Base-by-base conservation (phyloP, 140 eudicot genomes). In the Stevia rebaudiana region DNA sequence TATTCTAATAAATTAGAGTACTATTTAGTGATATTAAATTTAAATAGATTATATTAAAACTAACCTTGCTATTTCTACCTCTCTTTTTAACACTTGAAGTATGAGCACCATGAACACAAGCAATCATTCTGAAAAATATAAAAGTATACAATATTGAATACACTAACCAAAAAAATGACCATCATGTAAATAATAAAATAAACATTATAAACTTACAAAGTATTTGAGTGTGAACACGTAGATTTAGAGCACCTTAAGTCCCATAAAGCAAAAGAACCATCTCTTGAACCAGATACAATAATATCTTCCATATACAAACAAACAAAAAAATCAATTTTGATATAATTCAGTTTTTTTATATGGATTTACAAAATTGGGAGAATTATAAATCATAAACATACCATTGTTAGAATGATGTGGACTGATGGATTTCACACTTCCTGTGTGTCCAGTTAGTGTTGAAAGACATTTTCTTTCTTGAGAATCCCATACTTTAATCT, bases 231-330 rank as follows among this genome's bases (percentile, higher is more conserved):
- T 21, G 23, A 19, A 2, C 56, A 41, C 63, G 66, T 61, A 80
- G 53, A 61, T 13, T 44, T 55, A 61, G 63, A 71, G 68, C 76
- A 68, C 72, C 98, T 81, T 73, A 82, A 72, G 79, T 91, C 98
- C 98, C 98, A 84, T 19, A 91, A 42, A 56, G 89, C 89, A 76
- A 91, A 87, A 6, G 96, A 82, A 28, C 98, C 98, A 8, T 91
- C 98, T 76, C 98, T 83, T 75, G 98, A 82, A 65, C 96, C 98
- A 47, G 98, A 87, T 48, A 81, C 85, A 67, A 87, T 30, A 10
- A 84, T 60, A 60, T 91, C 96, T 91, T 61, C 8, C 61, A 62
- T 6, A 57, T n/a, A 40, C 35, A 61, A 48, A 64, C 1, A 44
- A 17, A n/a, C n/a, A n/a, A n/a, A n/a, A n/a, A n/a, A n/a, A n/a